Base-by-base conservation (phyloP, 2,329 filamentous ascomycete genomes). In the Thelonectria blattea region DNA sequence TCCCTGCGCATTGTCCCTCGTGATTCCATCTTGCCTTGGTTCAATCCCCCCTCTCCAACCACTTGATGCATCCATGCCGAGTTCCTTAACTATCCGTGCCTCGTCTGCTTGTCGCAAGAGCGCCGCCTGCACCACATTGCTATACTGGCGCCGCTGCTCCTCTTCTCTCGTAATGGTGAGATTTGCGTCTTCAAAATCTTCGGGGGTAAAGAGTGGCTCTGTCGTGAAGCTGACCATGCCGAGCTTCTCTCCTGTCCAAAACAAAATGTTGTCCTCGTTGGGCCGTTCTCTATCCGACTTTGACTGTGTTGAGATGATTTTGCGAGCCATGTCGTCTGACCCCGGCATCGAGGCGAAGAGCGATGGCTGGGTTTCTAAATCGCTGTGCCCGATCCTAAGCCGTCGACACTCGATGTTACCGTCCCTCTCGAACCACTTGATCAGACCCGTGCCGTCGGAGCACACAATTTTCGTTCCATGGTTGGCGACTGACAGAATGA, bases 391-490 rank as follows among this genome's bases (percentile, higher is more conserved):
- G 27, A 89, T 83, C 65, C 78, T 81, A 62, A 82, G 78, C 63
- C 78, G 75, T 51, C 85, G 79, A 43, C 84, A 83, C 66, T 88
- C 85, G 6, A 85, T 88, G 61, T 82, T 81, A 1, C 91, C 93
- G 71, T 97, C 92, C 37, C 93, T 83, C 75, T 98, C 94, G 46
- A 96, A 87, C 93, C 94, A 98, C 73, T 92, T 94, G 64, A 98
- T 75, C 52, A 89, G 87, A 0, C 94, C 94, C 22, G 92, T 87
- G 1, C 91, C 91, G 70, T 98, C 94, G 2, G 91, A 91, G 65
- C 91, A 91, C 17, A 92, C 92, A 32, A 97, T 84, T 5, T 91
- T 85, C 8, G 89, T 90, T 5, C 94, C 94, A 66, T 98, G 94
- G 15, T 88, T 88, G 5, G 88, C 86, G 0, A 95, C 90, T 0